phyloP scores from a whole-genome alignment of 2,329 filamentous ascomycete species.

The Claviceps spartinae region DNA sequence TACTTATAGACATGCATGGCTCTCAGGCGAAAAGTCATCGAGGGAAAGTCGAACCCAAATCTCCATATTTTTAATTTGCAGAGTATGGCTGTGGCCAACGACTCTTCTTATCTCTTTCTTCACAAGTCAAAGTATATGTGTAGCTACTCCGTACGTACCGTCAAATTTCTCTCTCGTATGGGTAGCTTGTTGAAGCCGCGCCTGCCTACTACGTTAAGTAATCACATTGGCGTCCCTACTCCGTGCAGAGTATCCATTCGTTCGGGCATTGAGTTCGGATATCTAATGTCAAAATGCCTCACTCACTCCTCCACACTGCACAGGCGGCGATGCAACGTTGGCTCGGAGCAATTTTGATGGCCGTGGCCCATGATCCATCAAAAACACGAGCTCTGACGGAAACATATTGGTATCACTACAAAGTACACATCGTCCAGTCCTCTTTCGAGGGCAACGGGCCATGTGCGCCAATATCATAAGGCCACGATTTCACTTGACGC shows the following conservation, averaged over 20 bases:
- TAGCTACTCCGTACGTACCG: too few relatives aligned
- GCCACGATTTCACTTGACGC: neutral
- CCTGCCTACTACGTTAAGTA: neutral
- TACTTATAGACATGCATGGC: too few relatives aligned
- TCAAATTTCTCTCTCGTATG: too few relatives aligned
- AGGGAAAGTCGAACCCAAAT: too few relatives aligned
- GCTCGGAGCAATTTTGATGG: neutral
- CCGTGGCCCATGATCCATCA: neutral
- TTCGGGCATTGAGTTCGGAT: neutral
- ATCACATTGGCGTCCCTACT: neutral
- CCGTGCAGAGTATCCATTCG: neutral
- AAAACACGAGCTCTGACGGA: neutral
- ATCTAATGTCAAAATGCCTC: neutral
- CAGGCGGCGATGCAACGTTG: neutral
- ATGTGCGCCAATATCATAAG: neutral
- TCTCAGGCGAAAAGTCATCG: too few relatives aligned
- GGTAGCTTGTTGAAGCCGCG: neutral
- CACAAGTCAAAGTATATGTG: too few relatives aligned
- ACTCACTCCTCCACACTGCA: neutral
- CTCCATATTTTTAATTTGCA: too few relatives aligned
- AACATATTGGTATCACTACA: neutral
- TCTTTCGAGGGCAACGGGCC: neutral
- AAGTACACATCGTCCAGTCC: neutral
- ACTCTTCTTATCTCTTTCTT: too few relatives aligned
- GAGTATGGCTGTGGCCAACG: too few relatives aligned